A percentile compares a stretch with the other conserved stretches of the same genome.
Evolutionary conservation across 805 yeast genomes (phyloP).

Genomic region (Diddensiella caesifluorescens): DNA sequence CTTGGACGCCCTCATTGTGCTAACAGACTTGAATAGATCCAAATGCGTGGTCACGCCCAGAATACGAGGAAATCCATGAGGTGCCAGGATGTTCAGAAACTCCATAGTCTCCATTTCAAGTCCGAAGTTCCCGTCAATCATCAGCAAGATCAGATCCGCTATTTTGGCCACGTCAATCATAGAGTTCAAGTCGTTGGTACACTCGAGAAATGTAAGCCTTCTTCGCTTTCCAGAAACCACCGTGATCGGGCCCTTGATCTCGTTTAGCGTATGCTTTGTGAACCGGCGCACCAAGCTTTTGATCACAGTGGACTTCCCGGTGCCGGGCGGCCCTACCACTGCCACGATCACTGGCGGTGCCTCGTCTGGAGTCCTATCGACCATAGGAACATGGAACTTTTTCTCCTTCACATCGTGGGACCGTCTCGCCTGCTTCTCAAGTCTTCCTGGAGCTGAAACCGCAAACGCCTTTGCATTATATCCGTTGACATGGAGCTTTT

Average conservation of each 20-base stretch:
- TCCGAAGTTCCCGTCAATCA: slow-evolving; percentile 97
- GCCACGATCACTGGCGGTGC: slow-evolving; percentile 97
- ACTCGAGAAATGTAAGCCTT: slow-evolving; percentile 87
- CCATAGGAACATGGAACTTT: slow-evolving; percentile 93
- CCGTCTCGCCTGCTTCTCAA: slow-evolving; percentile 78
- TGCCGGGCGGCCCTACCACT: slow-evolving; percentile 98
- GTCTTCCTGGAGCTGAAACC: slow-evolving; percentile 76
- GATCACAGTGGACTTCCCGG: slow-evolving; percentile 92
- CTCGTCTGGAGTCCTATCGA: slow-evolving; percentile 94
- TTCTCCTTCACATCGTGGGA: slow-evolving; percentile 76
- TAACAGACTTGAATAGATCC: slow-evolving; percentile 84
- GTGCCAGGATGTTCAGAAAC: slow-evolving; percentile 90
- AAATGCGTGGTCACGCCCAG: slow-evolving; percentile 93
- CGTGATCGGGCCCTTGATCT: slow-evolving; percentile 92
- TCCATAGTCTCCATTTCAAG: slow-evolving; percentile 99
- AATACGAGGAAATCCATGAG: slow-evolving; percentile 98
- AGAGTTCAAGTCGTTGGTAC: slow-evolving; percentile 84
- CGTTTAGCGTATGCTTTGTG: slow-evolving; percentile 79
- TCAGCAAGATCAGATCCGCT: slow-evolving; percentile 82
- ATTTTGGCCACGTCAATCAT: slow-evolving; percentile 96
- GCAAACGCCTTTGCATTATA: slow-evolving; percentile 80
- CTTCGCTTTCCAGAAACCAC: slow-evolving; percentile 94
- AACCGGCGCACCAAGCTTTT: slow-evolving; percentile 81
- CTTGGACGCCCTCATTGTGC: slow-evolving; percentile 85
- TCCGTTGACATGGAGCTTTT: slow-evolving; percentile 85